Percentiles rank a stretch among this genome's conserved stretches.
These are phyloP conservation scores for Paramecium pentaurelia DNA, from an alignment of 73 alveolate genomes.

Conservation along the genomic window DNA sequence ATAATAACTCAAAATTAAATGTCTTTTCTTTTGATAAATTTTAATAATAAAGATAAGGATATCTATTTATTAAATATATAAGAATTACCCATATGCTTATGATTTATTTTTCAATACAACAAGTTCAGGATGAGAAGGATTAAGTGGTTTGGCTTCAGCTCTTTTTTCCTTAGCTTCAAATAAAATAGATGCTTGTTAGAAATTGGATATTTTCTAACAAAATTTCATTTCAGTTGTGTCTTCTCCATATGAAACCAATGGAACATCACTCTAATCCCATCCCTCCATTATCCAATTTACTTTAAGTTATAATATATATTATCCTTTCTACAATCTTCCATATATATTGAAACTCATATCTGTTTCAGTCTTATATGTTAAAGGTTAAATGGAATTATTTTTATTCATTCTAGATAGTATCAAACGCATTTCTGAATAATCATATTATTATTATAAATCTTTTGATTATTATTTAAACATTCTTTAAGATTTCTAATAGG, in stretches of 20 bases:
- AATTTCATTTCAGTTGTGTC: background rate
- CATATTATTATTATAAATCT: background rate
- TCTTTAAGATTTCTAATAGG: conserved; percentile 39
- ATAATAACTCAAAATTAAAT: background rate
- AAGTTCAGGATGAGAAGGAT: background rate
- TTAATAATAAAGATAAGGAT: background rate
- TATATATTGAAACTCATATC: background rate
- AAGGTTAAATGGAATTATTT: background rate
- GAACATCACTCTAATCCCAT: background rate
- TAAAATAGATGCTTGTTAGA: background rate
- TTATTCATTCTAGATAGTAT: background rate
- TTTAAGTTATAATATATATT: conserved; percentile 22
- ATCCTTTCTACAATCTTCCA: conserved; percentile 26
- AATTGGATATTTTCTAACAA: background rate
- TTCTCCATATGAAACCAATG: background rate
- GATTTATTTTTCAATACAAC: background rate
- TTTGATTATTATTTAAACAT: background rate
- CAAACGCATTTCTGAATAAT: background rate
- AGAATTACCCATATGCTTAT: background rate
- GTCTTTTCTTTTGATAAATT: background rate
- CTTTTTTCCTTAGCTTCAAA: background rate
- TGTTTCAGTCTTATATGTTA: background rate
- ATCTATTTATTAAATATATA: background rate
- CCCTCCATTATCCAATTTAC: background rate
- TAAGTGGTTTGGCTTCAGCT: background rate